Percentiles rank a stretch among this genome's conserved stretches.
These are phyloP conservation scores for Oemleria cerasiformis DNA, from an alignment of 306 rosid species.

Conservation along the genomic window DNA sequence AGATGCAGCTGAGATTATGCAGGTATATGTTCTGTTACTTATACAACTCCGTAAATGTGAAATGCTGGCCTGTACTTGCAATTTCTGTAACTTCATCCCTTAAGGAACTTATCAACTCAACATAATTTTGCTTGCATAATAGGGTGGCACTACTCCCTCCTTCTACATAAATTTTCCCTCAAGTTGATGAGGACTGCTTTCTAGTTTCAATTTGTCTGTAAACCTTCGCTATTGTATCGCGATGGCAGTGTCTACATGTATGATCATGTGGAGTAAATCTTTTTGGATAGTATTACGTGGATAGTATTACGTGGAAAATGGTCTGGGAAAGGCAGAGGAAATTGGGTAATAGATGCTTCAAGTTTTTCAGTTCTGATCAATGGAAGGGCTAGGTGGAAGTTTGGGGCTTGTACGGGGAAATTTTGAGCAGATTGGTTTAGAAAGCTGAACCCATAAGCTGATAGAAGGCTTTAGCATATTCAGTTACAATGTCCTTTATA, in stretches of 20 bases:
- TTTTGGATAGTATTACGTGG: not conserved
- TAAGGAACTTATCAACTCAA: not conserved
- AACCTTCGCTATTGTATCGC: not conserved
- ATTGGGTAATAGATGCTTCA: not conserved
- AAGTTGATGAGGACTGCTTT: not conserved
- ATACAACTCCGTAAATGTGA: not conserved
- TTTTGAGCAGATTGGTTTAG: not conserved
- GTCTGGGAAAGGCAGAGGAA: not conserved
- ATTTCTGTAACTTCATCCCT: not conserved
- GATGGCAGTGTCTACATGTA: not conserved
- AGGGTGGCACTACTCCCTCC: not conserved
- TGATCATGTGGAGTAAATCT: not conserved
- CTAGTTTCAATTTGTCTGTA: not conserved
- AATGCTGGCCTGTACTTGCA: not conserved
- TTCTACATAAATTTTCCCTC: not conserved
- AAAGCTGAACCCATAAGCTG: not conserved
- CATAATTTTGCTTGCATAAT: not conserved
- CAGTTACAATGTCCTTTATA: not conserved
- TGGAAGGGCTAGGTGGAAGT: not conserved
- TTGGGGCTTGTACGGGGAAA: not conserved
- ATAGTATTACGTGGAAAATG: not conserved
- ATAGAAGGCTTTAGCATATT: not conserved
- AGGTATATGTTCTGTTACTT: slow-evolving; percentile 43
- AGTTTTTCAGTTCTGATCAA: too few relatives aligned
- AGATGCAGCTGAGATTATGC: slow-evolving; percentile 91